Evolutionary conservation across 192 early-diverging fungal species (phyloP).

Genomic region (Coemansia sp.): DNA sequence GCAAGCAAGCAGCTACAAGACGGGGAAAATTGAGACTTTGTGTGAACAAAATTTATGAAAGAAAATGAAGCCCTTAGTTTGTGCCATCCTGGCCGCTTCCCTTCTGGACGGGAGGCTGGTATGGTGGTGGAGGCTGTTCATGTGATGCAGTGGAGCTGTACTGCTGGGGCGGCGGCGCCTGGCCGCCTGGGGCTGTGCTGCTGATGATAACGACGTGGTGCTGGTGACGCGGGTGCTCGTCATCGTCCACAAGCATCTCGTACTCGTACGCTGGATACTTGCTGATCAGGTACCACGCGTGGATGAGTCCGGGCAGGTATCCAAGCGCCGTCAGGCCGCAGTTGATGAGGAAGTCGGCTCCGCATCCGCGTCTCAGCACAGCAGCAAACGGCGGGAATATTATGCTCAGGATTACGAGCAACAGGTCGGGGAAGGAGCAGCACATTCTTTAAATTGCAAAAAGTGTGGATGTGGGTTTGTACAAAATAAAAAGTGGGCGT

Average conservation of each 20-base stretch:
- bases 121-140: slow-evolving; percentile 33
- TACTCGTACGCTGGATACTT: slow-evolving; percentile 54
- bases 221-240: slow-evolving; percentile 28
- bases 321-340: slow-evolving; percentile 69
- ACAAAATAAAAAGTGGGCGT: neutral
- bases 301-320: slow-evolving; percentile 70
- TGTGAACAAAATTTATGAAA: too few species aligned
- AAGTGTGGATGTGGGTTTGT: too few species aligned
- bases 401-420: slow-evolving; percentile 51
- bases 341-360: slow-evolving; percentile 69
- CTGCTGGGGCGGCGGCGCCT: slow-evolving; percentile 9
- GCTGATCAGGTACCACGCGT: slow-evolving; percentile 68
- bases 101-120: slow-evolving; percentile 30
- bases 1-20: too few species aligned
- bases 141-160: slow-evolving; percentile 1
- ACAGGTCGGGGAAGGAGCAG: slow-evolving; percentile 46
- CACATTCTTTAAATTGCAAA: slow-evolving; percentile 14
- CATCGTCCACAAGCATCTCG: slow-evolving; percentile 51
- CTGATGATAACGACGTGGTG: slow-evolving; percentile 44
- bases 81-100: slow-evolving; percentile 5
- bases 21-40: too few species aligned
- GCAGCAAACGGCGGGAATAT: slow-evolving; percentile 69
- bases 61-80: neutral
- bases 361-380: slow-evolving; percentile 62
- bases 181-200: slow-evolving; percentile 9